These are phyloP conservation scores for Crithidia acanthocephali DNA, from an alignment of 208 protist species.

Conservation along the genomic window DNA sequence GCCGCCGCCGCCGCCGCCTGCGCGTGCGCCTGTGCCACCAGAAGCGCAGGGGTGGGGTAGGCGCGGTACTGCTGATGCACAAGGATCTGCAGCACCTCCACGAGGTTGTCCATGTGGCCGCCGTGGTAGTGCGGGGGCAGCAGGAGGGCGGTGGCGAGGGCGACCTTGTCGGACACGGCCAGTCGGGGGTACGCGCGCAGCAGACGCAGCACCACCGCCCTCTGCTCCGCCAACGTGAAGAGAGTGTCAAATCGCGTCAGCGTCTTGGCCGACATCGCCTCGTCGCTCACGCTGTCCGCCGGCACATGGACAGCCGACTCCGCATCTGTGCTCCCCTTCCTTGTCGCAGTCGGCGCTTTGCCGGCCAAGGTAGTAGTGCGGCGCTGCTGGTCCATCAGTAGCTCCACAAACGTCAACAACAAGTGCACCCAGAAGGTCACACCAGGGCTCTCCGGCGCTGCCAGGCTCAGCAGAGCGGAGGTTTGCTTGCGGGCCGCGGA, in stretches of 20 bases:
- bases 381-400: conserved; percentile 17
- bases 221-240: conserved; percentile 33
- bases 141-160: conserved; percentile 52
- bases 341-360: too few relatives aligned
- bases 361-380: neutral
- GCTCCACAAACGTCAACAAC: conserved; percentile 50
- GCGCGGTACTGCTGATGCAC: conserved; percentile 49
- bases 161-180: conserved; percentile 61
- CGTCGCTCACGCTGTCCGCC: neutral
- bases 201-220: conserved; percentile 35
- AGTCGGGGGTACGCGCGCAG: conserved; percentile 43
- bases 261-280: neutral
- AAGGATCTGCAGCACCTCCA: conserved; percentile 48
- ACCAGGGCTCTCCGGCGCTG: conserved; percentile 22
- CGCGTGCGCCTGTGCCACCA: too few relatives aligned
- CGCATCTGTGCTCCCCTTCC: neutral
- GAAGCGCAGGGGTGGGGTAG: conserved; percentile 4
- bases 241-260: conserved; percentile 15
- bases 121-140: conserved; percentile 46
- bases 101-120: conserved; percentile 38
- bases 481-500: conserved; percentile 38
- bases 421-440: conserved; percentile 71
- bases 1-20: neutral
- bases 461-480: conserved; percentile 15
- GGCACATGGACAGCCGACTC: neutral